Conservation (phyloP, 2,329 filamentous ascomycete species). For the Cladosporium sphaerospermum region DNA sequence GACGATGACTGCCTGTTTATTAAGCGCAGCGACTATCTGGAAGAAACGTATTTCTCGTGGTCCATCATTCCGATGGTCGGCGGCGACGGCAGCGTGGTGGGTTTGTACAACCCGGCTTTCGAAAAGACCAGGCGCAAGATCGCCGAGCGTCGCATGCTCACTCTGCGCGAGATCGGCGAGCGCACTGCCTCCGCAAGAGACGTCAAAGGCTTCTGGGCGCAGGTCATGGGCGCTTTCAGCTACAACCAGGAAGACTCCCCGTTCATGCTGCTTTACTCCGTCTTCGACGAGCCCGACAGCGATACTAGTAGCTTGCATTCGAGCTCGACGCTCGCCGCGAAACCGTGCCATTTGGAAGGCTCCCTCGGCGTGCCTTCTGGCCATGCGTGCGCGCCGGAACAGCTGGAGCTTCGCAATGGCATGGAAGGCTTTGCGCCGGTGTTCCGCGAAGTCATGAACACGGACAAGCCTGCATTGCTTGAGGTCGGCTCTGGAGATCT, state of each 20-base stretch:
- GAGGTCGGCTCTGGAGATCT: constrained; percentile 61
- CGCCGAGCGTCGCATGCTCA: constrained; percentile 73
- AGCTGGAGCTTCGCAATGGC: constrained; percentile 63
- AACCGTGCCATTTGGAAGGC: constrained; percentile 64
- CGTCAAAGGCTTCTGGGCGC: constrained; percentile 66
- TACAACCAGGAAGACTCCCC: constrained; percentile 71
- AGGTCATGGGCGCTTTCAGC: constrained; percentile 62
- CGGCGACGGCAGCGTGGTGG: constrained; percentile 64
- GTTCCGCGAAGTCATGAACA: constrained; percentile 68
- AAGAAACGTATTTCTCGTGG: constrained; percentile 81
- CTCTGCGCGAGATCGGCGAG: constrained; percentile 70
- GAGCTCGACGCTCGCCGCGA: constrained; percentile 55
- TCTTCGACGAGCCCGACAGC: constrained; percentile 63
- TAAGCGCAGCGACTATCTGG: constrained; percentile 60
- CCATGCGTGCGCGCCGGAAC: constrained; percentile 55
- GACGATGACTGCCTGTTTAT: constrained; percentile 75
- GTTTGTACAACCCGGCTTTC: constrained; percentile 73
- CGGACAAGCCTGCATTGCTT: constrained; percentile 60
- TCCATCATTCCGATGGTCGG: constrained; percentile 73
- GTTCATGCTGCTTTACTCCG: constrained; percentile 71
- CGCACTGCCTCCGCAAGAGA: constrained; percentile 66
- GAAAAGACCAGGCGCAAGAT: constrained; percentile 75
- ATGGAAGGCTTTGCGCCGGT: constrained; percentile 69
- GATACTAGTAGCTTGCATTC: constrained; percentile 68
- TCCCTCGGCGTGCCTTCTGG: constrained; percentile 60